A percentile compares a stretch with the other conserved stretches of the same genome.
These are phyloP conservation scores for Diplodia intermedia DNA, from an alignment of 2,329 filamentous ascomycete species.

Conservation along the genomic window DNA sequence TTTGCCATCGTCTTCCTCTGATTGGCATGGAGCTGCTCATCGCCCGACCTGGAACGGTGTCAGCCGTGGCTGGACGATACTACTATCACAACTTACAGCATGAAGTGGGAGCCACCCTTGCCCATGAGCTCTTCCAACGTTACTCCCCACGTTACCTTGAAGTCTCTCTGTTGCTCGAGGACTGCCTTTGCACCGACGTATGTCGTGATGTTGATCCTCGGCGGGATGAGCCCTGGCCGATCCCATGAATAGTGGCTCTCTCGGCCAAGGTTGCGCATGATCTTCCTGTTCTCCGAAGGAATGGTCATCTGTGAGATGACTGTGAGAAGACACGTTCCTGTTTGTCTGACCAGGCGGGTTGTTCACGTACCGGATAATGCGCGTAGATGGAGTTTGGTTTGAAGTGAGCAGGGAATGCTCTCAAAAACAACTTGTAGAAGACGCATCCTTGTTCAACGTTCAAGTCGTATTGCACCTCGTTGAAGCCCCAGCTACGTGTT, in stretches of 20 bases:
- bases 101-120: slow-evolving; percentile 61
- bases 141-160: slow-evolving; percentile 68
- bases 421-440: slow-evolving; percentile 80
- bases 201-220: slow-evolving; percentile 62
- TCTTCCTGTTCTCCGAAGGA: slow-evolving; percentile 72
- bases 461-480: slow-evolving; percentile 74
- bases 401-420: slow-evolving; percentile 79
- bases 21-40: slow-evolving; percentile 41
- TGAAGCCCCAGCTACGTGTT: slow-evolving; percentile 69
- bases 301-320: slow-evolving; percentile 57
- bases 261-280: slow-evolving; percentile 69
- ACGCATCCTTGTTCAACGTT: slow-evolving; percentile 77
- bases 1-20: slow-evolving; percentile 49
- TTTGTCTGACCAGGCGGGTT: background rate
- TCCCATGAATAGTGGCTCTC: slow-evolving; percentile 72
- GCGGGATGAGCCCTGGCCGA: slow-evolving; percentile 59
- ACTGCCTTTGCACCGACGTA: slow-evolving; percentile 66
- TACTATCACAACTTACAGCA: slow-evolving; percentile 50
- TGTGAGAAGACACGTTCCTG: background rate
- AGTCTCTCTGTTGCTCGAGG: slow-evolving; percentile 64
- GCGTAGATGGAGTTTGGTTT: slow-evolving; percentile 78
- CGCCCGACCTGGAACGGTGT: slow-evolving; percentile 38
- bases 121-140: slow-evolving; percentile 66
- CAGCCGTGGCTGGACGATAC: background rate
- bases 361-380: slow-evolving; percentile 64